A percentile compares a stretch with the other conserved stretches of the same genome.
phyloP scores from a whole-genome alignment of 768 basidiomycete genomes.

The Mycena vitilis region DNA sequence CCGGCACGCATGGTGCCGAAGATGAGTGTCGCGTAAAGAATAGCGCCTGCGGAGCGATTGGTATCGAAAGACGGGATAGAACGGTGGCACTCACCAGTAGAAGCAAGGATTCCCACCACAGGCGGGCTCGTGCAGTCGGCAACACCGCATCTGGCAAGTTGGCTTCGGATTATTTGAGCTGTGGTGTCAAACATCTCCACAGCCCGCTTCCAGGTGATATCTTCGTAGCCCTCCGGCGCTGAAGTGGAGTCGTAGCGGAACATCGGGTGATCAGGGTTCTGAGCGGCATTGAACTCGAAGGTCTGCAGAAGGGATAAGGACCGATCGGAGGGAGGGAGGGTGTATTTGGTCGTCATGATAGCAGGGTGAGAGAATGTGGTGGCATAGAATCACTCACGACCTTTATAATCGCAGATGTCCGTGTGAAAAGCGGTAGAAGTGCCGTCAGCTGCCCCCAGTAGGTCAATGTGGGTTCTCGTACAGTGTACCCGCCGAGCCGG shows the following conservation, averaged over 20 bases:
- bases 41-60: constrained; percentile 12
- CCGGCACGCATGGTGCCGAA: constrained; percentile 18
- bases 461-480: too few relatives aligned
- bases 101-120: constrained; percentile 15
- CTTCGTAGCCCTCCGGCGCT: constrained; percentile 7
- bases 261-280: constrained; percentile 16
- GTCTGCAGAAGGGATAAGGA: constrained; percentile 14
- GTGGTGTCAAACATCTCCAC: constrained; percentile 16
- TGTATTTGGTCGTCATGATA: constrained; percentile 6
- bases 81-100: constrained; percentile 7
- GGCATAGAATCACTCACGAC: too few relatives aligned
- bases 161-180: constrained; percentile 14
- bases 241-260: constrained; percentile 20
- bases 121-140: constrained; percentile 3
- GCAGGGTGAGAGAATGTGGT: background rate
- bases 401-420: too few relatives aligned
- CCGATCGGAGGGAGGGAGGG: constrained; percentile 1
- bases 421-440: too few relatives aligned
- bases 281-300: constrained; percentile 8
- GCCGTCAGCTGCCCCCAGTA: too few relatives aligned
- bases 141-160: background rate
- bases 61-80: constrained; percentile 2
- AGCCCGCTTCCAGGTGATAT: constrained; percentile 19
- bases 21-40: constrained; percentile 12
- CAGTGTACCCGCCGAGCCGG: too few relatives aligned